phyloP scores from a whole-genome alignment of 495 filamentous ascomycete genomes.

The Aspergillus indologenus region DNA sequence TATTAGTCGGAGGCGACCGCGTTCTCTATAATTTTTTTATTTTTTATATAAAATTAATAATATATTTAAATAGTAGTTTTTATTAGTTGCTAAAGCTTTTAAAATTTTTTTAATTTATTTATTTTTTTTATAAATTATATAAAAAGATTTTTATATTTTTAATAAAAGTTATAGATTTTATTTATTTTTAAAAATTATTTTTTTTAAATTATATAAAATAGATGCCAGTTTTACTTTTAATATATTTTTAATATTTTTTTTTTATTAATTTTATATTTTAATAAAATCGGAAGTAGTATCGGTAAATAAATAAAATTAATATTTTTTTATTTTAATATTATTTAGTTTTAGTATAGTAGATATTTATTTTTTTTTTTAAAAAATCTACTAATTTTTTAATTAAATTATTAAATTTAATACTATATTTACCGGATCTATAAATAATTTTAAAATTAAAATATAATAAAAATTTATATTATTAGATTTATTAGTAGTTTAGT shows the following conservation, averaged over 20 bases:
- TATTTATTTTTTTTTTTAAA: neutral
- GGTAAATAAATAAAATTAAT: too few relatives aligned
- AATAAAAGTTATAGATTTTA: neutral
- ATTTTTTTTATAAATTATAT: too few relatives aligned
- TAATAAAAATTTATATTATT: slow-evolving; percentile 1
- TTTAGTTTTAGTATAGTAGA: neutral
- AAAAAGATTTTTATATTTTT: neutral
- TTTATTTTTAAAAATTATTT: too few relatives aligned
- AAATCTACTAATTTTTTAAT: neutral
- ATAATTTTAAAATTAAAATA: slow-evolving; percentile 10
- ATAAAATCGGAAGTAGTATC: too few relatives aligned
- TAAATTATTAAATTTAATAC: slow-evolving; percentile 4
- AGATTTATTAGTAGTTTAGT: slow-evolving; percentile 3
- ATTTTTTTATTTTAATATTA: too few relatives aligned
- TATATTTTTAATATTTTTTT: neutral
- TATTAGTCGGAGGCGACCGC: neutral
- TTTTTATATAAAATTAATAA: slow-evolving; percentile 1
- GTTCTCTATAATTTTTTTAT: neutral
- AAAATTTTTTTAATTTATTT: too few relatives aligned
- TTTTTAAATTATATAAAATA: too few relatives aligned
- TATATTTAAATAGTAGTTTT: too few relatives aligned
- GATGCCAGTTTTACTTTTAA: neutral
- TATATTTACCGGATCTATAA: neutral
- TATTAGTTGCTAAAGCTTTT: too few relatives aligned
- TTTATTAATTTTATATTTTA: neutral